Base-by-base conservation (phyloP, 768 basidiomycete species). In the Asterophora parasitica region DNA sequence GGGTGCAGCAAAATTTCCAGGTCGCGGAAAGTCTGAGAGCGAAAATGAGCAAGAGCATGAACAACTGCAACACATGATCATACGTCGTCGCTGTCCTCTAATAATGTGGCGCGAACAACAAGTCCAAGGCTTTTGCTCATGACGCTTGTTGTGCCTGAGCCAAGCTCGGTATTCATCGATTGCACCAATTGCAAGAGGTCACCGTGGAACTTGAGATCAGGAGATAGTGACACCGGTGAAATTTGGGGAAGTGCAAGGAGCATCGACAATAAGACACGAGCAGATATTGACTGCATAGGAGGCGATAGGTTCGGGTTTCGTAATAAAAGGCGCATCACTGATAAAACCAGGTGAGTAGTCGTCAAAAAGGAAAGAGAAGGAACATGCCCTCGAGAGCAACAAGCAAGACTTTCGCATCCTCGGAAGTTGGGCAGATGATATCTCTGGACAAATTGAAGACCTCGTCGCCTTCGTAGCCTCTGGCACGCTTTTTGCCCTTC, bases 391-490 rank as follows among this genome's bases (percentile, higher is more conserved):
- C 73, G 10, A 88, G 61, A 11, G 84, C 74, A 10, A 61, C 52
- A 9, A 88, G 62, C 17, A 87, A 52, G 17, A 72, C 66, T 20
- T 79, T 65, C 16, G 75, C 78, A 12, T 86, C 83, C 23, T 72
- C 71, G 2, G 47, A 42, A 0, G 74, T 75, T 1, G 72, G 63
- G 57, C 77, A 85, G 15, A 81, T 55, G 7, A 76, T 68, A 37
- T 72, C 62, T 37, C 70, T 68, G 2, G 73, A 61, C 7, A 66
- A 57, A 44, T 75, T 79, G 63, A 92, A 81, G 4, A 85, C 66
- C 57, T 85, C 87, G 45, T 88, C 88, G 8, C 80, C 86, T 63
- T 91, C 86, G 53, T 82, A 90, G 10, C 74, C 82, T 16, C 81
- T 76, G 15, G 76, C 73, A 38, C 83, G 72, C 61, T 88, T 92